These are phyloP conservation scores for Mycosphaerella sp. DNA, from an alignment of 2,329 filamentous ascomycete genomes.

Conservation along the genomic window DNA sequence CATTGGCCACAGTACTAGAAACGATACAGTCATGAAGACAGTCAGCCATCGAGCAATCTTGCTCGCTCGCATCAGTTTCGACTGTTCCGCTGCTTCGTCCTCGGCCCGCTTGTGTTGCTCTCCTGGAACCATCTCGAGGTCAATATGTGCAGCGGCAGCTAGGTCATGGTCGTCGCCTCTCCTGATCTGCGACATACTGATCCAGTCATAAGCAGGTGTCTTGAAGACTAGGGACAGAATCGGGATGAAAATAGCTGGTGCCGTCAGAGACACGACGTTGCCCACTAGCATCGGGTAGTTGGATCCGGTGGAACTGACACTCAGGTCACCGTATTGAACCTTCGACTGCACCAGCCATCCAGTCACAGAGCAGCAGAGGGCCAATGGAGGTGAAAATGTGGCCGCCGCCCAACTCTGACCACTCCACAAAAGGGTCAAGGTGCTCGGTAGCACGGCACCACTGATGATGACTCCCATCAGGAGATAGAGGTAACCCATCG, in stretches of 20 bases:
- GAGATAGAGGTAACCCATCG: conserved; percentile 82
- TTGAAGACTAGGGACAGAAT: conserved; percentile 65
- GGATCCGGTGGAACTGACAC: conserved; percentile 69
- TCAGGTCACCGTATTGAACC: conserved; percentile 61
- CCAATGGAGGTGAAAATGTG: conserved; percentile 61
- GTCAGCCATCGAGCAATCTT: conserved; percentile 54
- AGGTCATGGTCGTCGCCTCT: conserved; percentile 72
- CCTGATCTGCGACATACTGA: conserved; percentile 73
- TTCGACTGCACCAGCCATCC: conserved; percentile 74
- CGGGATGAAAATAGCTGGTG: conserved; percentile 68
- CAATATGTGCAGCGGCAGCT: conserved; percentile 55
- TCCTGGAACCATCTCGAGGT: conserved; percentile 59
- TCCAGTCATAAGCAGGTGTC: conserved; percentile 77
- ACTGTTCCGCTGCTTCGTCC: conserved; percentile 42
- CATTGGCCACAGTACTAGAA: conserved; percentile 85
- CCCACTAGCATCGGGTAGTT: conserved; percentile 85
- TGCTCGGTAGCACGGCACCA: conserved; percentile 67
- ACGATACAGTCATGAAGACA: conserved; percentile 58
- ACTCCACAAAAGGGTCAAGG: conserved; percentile 73
- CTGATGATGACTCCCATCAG: conserved; percentile 91
- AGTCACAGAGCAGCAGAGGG: conserved; percentile 61
- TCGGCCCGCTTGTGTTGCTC: conserved; percentile 36
- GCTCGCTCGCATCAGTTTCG: conserved; percentile 40
- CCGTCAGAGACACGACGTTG: conserved; percentile 75
- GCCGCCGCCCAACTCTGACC: conserved; percentile 73